phyloP scores from a whole-genome alignment of 176 grass and related monocot species.

The Juncus inflexus region DNA sequence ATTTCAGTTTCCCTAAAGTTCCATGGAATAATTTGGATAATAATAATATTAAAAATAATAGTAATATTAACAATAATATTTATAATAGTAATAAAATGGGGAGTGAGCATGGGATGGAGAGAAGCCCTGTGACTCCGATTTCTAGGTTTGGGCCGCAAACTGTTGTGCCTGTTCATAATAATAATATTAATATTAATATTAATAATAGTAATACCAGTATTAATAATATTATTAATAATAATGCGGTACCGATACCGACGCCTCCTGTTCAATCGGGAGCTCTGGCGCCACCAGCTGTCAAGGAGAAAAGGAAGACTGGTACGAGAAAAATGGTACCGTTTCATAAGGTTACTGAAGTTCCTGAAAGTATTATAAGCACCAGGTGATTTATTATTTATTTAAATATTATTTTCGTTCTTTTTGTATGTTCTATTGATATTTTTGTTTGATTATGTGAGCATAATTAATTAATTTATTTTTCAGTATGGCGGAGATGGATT shows the following conservation, averaged over 20 bases:
- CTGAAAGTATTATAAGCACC: conserved; percentile 44
- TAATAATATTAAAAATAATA: conserved; percentile 24
- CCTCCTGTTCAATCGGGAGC: conserved; percentile 11
- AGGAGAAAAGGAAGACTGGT: conserved; percentile 65
- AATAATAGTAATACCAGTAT: too few relatives aligned
- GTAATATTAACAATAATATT: conserved; percentile 23
- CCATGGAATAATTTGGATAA: conserved; percentile 49
- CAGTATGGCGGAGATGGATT: conserved; percentile 65
- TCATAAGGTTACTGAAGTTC: conserved; percentile 66
- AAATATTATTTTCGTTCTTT: too few relatives aligned
- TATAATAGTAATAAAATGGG: conserved; percentile 31
- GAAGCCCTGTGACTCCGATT: conserved; percentile 44
- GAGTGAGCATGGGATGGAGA: conserved; percentile 48
- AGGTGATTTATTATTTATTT: conserved; percentile 53
- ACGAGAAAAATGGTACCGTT: conserved; percentile 46
- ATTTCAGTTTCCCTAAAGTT: conserved; percentile 58
- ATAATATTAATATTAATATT: too few relatives aligned
- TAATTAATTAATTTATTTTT: conserved; percentile 24
- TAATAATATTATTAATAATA: not conserved
- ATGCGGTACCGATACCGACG: not conserved
- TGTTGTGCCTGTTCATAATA: not conserved
- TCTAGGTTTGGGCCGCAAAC: conserved; percentile 34
- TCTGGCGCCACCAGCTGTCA: conserved; percentile 9
- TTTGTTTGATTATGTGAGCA: conserved; percentile 4
- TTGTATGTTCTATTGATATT: not conserved